phyloP scores from a whole-genome alignment of 768 basidiomycete genomes.

The Termitomyces sp. region DNA sequence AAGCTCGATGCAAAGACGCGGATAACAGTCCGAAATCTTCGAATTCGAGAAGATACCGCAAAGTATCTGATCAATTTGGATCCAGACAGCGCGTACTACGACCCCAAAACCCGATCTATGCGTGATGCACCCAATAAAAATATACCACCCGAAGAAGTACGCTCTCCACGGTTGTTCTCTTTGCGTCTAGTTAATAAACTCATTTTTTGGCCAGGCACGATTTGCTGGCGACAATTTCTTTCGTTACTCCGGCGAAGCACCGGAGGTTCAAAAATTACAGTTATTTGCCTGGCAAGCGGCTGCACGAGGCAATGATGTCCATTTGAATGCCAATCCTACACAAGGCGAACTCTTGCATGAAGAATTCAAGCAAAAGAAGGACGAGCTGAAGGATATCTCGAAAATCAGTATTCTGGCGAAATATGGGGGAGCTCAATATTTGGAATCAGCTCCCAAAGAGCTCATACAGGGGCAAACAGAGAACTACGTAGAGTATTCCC shows the following conservation, averaged over 20 bases:
- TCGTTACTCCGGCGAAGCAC: slow-evolving; percentile 87
- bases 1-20: slow-evolving; percentile 97
- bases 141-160: slow-evolving; percentile 81
- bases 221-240: slow-evolving; percentile 98
- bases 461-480: slow-evolving; percentile 94
- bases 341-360: slow-evolving; percentile 89
- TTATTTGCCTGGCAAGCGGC: slow-evolving; percentile 97
- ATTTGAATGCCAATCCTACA: slow-evolving; percentile 94
- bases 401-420: slow-evolving; percentile 87
- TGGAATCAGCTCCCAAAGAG: slow-evolving; percentile 87
- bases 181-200: slow-evolving; percentile 1
- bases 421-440: slow-evolving; percentile 92
- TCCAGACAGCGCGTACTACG: slow-evolving; percentile 94
- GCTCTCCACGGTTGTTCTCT: slow-evolving; percentile 19
- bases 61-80: slow-evolving; percentile 98
- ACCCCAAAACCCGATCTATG: slow-evolving; percentile 99
- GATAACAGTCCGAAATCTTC: slow-evolving; percentile 95
- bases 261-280: slow-evolving; percentile 86
- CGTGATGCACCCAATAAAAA: slow-evolving; percentile 86
- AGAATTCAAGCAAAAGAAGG: slow-evolving; percentile 91
- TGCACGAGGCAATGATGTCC: slow-evolving; percentile 89
- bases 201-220: slow-evolving; percentile 44
- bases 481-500: slow-evolving; percentile 94
- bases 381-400: slow-evolving; percentile 79
- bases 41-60: slow-evolving; percentile 98